These are phyloP conservation scores for Phoma herbarum DNA, from an alignment of 2,329 filamentous ascomycete species.

Conservation along the genomic window DNA sequence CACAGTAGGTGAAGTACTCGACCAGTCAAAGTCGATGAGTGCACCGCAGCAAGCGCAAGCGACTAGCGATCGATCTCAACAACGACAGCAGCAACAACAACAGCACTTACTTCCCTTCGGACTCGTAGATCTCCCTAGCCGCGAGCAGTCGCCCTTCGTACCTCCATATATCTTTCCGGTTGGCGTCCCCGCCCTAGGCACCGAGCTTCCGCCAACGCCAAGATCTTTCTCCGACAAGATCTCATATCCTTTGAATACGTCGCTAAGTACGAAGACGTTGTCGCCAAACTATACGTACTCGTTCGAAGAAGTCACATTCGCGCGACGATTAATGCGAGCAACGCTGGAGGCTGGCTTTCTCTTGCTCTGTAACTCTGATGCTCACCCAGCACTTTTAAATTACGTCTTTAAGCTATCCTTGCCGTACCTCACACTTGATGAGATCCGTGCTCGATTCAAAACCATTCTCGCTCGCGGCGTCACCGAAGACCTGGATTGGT, in stretches of 20 bases:
- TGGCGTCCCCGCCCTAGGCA: conserved; percentile 36
- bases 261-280: conserved; percentile 30
- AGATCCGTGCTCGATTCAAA: conserved; percentile 53
- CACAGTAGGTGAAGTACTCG: conserved; percentile 30
- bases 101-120: conserved; percentile 42
- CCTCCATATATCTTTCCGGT: conserved; percentile 34
- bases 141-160: conserved; percentile 28
- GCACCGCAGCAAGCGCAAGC: conserved; percentile 3
- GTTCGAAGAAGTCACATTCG: conserved; percentile 72
- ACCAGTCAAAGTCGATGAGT: conserved; percentile 30
- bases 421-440: conserved; percentile 60
- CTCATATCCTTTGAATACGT: conserved; percentile 30
- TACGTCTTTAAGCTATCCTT: conserved; percentile 75
- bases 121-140: conserved; percentile 37
- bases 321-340: conserved; percentile 73
- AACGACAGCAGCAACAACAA: conserved; percentile 7
- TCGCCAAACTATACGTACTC: conserved; percentile 64
- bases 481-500: conserved; percentile 65
- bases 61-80: neutral
- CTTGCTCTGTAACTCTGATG: conserved; percentile 61
- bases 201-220: conserved; percentile 14
- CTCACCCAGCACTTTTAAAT: conserved; percentile 40
- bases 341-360: conserved; percentile 69
- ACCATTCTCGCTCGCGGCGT: conserved; percentile 50
- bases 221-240: neutral